Conservation (phyloP, 768 basidiomycete species). For the Leucosporidium scottii region DNA sequence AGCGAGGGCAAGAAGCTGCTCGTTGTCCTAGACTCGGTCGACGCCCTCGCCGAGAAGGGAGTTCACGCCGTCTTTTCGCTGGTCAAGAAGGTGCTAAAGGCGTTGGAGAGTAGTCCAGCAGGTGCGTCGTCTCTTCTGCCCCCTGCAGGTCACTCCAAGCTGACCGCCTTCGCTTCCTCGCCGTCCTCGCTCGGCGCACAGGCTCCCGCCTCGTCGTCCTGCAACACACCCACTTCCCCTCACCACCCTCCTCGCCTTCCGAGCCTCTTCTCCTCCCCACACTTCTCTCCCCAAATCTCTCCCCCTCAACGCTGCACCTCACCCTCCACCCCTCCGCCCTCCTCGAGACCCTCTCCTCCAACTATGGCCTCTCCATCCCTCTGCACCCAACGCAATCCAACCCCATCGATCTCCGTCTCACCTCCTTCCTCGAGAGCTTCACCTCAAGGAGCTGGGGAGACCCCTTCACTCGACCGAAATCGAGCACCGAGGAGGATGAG, state of each 20-base stretch:
- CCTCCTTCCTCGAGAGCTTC: conserved; percentile 11
- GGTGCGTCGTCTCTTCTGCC: background rate
- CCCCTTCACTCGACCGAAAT: conserved; percentile 10
- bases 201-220: conserved; percentile 21
- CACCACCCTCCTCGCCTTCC: conserved; percentile 57
- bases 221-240: conserved; percentile 50
- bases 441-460: conserved; percentile 14
- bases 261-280: conserved; percentile 47
- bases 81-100: conserved; percentile 1
- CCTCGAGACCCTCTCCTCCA: conserved; percentile 58
- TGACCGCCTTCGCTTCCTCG: background rate
- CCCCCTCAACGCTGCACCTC: conserved; percentile 57
- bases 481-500: conserved; percentile 19
- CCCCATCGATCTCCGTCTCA: conserved; percentile 9
- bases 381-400: conserved; percentile 39
- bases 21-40: conserved; percentile 22
- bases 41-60: conserved; percentile 12
- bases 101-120: background rate
- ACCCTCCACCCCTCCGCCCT: conserved; percentile 65
- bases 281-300: conserved; percentile 59
- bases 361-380: conserved; percentile 47
- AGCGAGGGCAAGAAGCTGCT: conserved; percentile 1
- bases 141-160: too few relatives aligned
- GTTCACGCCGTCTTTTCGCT: background rate
- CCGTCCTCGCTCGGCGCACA: background rate